Conservation (phyloP, 257 asterid genomes). For the Ballota nigra region DNA sequence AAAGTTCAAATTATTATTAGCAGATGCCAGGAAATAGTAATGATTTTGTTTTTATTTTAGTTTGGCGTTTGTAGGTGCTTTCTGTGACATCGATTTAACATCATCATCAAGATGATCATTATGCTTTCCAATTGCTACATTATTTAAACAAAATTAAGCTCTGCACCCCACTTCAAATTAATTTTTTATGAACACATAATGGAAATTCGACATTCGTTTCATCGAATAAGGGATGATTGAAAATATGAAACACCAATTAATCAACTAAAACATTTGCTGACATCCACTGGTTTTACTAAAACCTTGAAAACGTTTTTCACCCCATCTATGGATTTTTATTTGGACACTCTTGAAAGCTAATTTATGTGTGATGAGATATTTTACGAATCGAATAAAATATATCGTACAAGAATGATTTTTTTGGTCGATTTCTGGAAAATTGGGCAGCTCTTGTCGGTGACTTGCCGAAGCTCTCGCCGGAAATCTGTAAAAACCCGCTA, state of each 20-base stretch:
- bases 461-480: too few relatives aligned
- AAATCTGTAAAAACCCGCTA: too few relatives aligned
- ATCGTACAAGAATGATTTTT: too few relatives aligned
- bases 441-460: too few relatives aligned
- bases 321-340: neutral
- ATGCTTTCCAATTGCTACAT: constrained; percentile 27
- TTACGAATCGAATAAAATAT: too few relatives aligned
- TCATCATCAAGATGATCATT: constrained; percentile 26
- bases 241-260: neutral
- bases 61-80: constrained; percentile 22
- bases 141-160: neutral
- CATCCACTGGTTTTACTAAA: neutral
- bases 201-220: neutral
- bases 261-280: neutral
- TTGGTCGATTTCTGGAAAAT: too few relatives aligned
- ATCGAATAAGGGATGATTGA: neutral
- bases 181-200: too few relatives aligned
- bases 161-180: neutral
- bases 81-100: constrained; percentile 29
- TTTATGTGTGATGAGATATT: too few relatives aligned
- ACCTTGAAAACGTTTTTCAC: neutral
- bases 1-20: neutral
- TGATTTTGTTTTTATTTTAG: constrained; percentile 16
- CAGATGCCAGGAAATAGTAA: constrained; percentile 3
- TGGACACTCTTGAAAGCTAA: neutral